Evolutionary conservation across 768 basidiomycete species (phyloP).

Genomic region (Rhizopogon vulgaris): DNA sequence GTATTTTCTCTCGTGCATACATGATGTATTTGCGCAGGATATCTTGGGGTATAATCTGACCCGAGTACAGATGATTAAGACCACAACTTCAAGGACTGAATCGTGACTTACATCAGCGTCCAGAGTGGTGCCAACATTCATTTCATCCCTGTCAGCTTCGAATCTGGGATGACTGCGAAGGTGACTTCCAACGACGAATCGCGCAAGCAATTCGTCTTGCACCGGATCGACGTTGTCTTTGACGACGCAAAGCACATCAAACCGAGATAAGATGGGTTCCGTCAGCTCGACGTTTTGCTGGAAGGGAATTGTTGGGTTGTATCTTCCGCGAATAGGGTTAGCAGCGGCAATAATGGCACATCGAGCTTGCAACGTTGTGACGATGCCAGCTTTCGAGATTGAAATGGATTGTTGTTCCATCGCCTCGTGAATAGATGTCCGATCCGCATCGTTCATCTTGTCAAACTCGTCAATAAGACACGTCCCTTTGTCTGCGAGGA

Average conservation of each 20-base stretch:
- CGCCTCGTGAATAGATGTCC: constrained; percentile 98
- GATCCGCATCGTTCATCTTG: constrained; percentile 99
- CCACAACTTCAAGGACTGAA: neutral
- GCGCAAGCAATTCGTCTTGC: constrained; percentile 91
- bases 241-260: constrained; percentile 96
- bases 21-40: constrained; percentile 96
- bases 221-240: constrained; percentile 97
- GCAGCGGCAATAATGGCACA: constrained; percentile 98
- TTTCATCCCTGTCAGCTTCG: constrained; percentile 80
- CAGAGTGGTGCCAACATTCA: constrained; percentile 81
- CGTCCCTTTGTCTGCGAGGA: constrained; percentile 96
- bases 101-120: constrained; percentile 79
- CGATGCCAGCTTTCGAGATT: constrained; percentile 97
- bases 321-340: constrained; percentile 94
- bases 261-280: constrained; percentile 95
- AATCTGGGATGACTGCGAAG: constrained; percentile 92
- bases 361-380: constrained; percentile 95
- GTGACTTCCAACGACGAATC: constrained; percentile 98
- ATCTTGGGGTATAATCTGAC: constrained; percentile 93
- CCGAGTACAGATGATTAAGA: constrained; percentile 6
- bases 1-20: constrained; percentile 92
- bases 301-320: constrained; percentile 98
- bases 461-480: constrained; percentile 99
- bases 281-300: constrained; percentile 98
- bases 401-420: constrained; percentile 99